Base-by-base conservation (phyloP, 1,284 basidiomycete species). In the Ceratobasidium papillatum region DNA sequence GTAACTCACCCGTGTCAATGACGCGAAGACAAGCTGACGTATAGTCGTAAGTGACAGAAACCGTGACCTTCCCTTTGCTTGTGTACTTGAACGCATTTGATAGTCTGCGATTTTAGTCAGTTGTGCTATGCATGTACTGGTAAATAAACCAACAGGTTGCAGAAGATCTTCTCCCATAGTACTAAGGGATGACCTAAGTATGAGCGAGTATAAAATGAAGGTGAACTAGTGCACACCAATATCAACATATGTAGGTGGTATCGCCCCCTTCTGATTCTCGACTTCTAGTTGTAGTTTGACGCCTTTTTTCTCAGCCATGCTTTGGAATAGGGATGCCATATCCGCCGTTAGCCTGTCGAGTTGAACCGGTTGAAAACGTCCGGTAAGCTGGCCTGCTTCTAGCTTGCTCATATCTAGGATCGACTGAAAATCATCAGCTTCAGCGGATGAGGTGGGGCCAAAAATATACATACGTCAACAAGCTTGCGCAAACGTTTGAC, bases 41-140 rank as follows among this genome's bases (percentile, higher is more conserved):
- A 9, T 32, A 56, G n/a, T 75, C 68, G 62, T 78, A 78, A 14
- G 61, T 54, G 14, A 79, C 59, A 22, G 68, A 69, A 17, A 80
- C 76, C 0, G 63, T 63, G 59, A 80, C 78, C n/a, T 68, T 74
- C 4, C 80, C 80, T 22, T 68, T 63, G 27, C 79, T 41, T 11
- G 80, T 80, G 51, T 79, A 82, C 73, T 82, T 82, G 74, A 81
- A 80, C 1, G 81, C 81, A 69, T 82, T 82, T 5, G 80, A 80
- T 56, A 81, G 45, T 45, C 69, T 73, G 51, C 9, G 59, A 27
- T 43, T 41, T 51, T 79, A 34, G 68, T 74, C 27, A 75, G 47
- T 45, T n/a, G 43, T 12, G n/a, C 34, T 1, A n/a, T 11, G 19
- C 69, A 4, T 19, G 30, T 19, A 62, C 9, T 3, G 3, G 32